These are phyloP conservation scores for Parathielavia hyrcaniae DNA, from an alignment of 495 filamentous ascomycete genomes.

Conservation along the genomic window DNA sequence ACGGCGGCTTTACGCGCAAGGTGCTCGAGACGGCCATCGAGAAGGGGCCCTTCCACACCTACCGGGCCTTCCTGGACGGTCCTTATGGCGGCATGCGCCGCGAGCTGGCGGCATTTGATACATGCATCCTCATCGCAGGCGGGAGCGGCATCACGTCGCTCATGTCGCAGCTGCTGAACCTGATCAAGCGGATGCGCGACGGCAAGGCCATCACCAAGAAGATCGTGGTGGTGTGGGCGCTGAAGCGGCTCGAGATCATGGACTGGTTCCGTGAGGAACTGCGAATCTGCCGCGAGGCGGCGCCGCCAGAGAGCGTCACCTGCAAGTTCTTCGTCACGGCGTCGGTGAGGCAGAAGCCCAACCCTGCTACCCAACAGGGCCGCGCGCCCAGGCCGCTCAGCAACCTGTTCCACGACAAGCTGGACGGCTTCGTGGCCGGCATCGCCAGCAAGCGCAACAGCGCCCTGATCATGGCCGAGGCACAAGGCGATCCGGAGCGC, in stretches of 20 bases:
- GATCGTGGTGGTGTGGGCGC: slow-evolving; percentile 84
- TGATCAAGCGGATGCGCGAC: slow-evolving; percentile 91
- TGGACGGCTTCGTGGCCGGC: slow-evolving; percentile 72
- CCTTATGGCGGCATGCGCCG: slow-evolving; percentile 93
- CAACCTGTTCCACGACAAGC: slow-evolving; percentile 69
- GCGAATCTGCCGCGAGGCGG: slow-evolving; percentile 76
- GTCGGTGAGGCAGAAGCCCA: slow-evolving; percentile 49
- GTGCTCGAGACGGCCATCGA: slow-evolving; percentile 71
- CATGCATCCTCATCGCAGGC: slow-evolving; percentile 84
- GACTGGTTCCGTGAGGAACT: slow-evolving; percentile 98
- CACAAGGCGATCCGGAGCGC: slow-evolving; percentile 66
- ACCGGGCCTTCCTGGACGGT: slow-evolving; percentile 83
- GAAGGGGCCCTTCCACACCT: slow-evolving; percentile 77
- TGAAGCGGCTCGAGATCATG: slow-evolving; percentile 85
- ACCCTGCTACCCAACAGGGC: slow-evolving; percentile 34
- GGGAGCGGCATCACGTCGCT: slow-evolving; percentile 92
- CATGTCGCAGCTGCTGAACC: slow-evolving; percentile 78
- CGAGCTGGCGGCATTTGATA: slow-evolving; percentile 87
- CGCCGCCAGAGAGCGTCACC: slow-evolving; percentile 74
- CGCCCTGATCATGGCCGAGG: slow-evolving; percentile 71
- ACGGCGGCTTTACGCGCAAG: slow-evolving; percentile 77
- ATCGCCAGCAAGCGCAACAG: slow-evolving; percentile 78
- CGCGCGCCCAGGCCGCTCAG: slow-evolving; percentile 56
- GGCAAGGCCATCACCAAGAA: slow-evolving; percentile 87
- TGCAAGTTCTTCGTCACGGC: slow-evolving; percentile 93